Evolutionary conservation across 441 rosid genomes (phyloP), one percentile per base, ranked within the genome.

Genomic region (Pelargonium citronellum): DNA sequence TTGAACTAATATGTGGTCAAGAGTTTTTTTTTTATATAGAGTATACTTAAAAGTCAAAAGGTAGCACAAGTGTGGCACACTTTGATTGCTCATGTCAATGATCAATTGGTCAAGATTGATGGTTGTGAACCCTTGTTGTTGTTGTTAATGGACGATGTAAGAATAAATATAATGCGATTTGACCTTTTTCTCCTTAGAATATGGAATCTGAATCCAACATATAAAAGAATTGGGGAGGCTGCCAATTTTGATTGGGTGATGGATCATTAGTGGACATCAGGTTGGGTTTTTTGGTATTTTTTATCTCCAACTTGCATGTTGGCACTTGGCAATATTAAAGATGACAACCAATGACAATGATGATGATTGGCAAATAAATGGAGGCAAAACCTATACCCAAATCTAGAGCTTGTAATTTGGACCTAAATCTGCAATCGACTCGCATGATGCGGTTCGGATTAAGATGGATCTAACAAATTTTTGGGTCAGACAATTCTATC

Each of bases 191-290:
- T 55, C 61, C 17, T 15, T 3, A 16, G 8, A 16, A 15, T 3
- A 7, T 16, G 20, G 20, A 55, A 3, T 15, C 5, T 5, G 39
- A 34, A 34, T 34, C 39, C 39, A 30, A 22, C 24, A 30, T 30
- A 30, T 30, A 30, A 30, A 30, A 30, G 60, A 53, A 53, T 53
- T 55, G 3, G 19, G 61, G 17, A 49, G 57, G 57, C 57, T 5
- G 57, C 3, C 57, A 49, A 55, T 55, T 55, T 55, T 55, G 61
- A 55, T 55, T 16, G 24, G 61, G 61, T 17, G 5, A 55, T 17
- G 61, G 24, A 55, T 20, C 11, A 55, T 55, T 9, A 55, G 61
- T 55, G 61, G 61, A 55, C 22, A 17, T 55, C 61, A 24, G 61
- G 61, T 55, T 55, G 61, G 22, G 61, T 17, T 55, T 55, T 55